A percentile compares a stretch with the other conserved stretches of the same genome.
phyloP scores from a whole-genome alignment of 1,284 basidiomycete species.

The Rhodotorula sp. region DNA sequence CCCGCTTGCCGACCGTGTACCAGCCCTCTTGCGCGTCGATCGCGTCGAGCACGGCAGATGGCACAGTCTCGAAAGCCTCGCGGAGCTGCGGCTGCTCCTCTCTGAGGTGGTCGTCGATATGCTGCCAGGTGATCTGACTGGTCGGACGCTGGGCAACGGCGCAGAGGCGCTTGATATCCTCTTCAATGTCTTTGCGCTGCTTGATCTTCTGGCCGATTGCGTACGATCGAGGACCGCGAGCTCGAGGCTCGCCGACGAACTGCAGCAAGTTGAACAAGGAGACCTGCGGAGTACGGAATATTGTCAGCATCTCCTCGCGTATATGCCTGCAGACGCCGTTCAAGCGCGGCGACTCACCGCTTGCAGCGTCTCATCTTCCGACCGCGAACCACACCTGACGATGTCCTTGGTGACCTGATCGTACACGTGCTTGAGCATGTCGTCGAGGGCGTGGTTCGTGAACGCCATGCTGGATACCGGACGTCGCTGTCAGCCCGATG shows the following conservation, averaged over 20 bases:
- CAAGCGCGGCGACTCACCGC: constrained; percentile 33
- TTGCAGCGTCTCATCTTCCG: constrained; percentile 63
- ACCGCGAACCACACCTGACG: constrained; percentile 63
- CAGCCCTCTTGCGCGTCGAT: constrained; percentile 16
- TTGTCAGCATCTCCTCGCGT: no score
- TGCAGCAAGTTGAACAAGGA: constrained; percentile 12
- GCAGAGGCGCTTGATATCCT: constrained; percentile 55
- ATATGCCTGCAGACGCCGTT: no score
- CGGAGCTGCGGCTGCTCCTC: constrained; percentile 49
- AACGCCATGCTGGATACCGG: constrained; percentile 61
- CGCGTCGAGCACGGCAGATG: constrained; percentile 51
- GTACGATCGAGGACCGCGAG: neutral
- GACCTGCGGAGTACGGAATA: no score
- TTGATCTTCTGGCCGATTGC: neutral
- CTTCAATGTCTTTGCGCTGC: constrained; percentile 55
- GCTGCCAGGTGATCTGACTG: neutral
- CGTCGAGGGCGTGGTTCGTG: constrained; percentile 73
- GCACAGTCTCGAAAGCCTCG: constrained; percentile 52
- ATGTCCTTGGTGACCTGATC: constrained; percentile 64
- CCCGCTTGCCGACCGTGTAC: constrained; percentile 12
- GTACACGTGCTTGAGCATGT: constrained; percentile 63
- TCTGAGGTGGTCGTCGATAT: neutral
- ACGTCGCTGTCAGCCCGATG: neutral
- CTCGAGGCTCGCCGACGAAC: neutral
- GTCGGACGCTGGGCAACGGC: constrained; percentile 46